These are phyloP conservation scores for Exophiala lecanii-corni DNA, from an alignment of 2,329 filamentous ascomycete genomes.

Conservation along the genomic window DNA sequence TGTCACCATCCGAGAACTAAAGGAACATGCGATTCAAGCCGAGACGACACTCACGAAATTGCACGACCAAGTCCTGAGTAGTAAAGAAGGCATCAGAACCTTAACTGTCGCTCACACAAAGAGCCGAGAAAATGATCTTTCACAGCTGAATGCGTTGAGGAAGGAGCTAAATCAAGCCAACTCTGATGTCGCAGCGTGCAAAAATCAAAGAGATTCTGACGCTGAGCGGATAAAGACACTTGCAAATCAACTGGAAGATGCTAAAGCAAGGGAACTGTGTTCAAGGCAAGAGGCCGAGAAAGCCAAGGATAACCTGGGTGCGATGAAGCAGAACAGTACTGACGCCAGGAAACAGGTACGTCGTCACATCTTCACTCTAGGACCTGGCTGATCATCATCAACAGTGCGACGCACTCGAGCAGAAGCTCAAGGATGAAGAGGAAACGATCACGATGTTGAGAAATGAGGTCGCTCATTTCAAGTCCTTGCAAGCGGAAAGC, in stretches of 20 bases:
- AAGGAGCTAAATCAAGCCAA: neutral
- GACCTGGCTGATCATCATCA: too few relatives aligned
- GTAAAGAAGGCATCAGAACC: neutral
- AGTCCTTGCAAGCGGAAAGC: neutral
- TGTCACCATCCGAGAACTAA: too few relatives aligned
- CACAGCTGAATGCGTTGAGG: neutral
- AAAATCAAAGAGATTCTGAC: neutral
- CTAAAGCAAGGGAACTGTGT: neutral
- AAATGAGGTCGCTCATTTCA: too few relatives aligned
- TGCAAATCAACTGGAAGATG: neutral
- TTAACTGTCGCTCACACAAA: neutral
- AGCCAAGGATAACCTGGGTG: neutral
- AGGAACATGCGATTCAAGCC: too few relatives aligned
- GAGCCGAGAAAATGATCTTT: too few relatives aligned
- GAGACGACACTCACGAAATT: too few relatives aligned
- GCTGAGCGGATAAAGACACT: neutral
- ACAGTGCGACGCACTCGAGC: too few relatives aligned
- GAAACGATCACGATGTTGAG: too few relatives aligned
- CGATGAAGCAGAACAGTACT: neutral
- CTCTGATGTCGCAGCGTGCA: neutral
- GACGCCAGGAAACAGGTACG: neutral
- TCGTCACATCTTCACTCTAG: too few relatives aligned
- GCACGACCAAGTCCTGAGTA: too few relatives aligned
- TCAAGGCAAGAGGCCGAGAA: neutral
- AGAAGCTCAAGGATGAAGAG: too few relatives aligned